Percentiles rank a stretch among this genome's conserved stretches.
phyloP scores from a whole-genome alignment of 2,329 filamentous ascomycete species.

The Drechslerella dactyloides region DNA sequence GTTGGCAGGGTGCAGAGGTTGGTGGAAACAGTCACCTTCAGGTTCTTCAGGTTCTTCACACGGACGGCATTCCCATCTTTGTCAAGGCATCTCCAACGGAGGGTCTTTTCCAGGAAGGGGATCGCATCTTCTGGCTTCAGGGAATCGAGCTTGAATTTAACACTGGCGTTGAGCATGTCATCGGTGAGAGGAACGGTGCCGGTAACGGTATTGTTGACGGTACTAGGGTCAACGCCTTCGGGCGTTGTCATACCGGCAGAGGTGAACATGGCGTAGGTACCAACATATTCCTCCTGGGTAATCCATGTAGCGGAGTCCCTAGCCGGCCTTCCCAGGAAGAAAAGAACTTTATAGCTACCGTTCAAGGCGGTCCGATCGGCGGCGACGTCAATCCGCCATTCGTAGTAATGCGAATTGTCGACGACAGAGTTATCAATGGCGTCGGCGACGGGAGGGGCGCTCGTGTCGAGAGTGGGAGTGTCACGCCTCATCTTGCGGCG shows the following conservation, averaged over 20 bases:
- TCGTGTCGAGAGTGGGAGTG: constrained; percentile 9
- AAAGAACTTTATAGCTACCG: constrained; percentile 57
- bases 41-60: constrained; percentile 14
- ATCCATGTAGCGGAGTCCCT: constrained; percentile 55
- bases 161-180: constrained; percentile 56
- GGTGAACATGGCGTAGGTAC: constrained; percentile 58
- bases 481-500: constrained; percentile 16
- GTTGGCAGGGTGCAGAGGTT: constrained; percentile 20
- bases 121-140: constrained; percentile 56
- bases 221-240: background rate
- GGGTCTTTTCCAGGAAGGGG: constrained; percentile 55
- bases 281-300: constrained; percentile 59
- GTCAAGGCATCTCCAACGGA: constrained; percentile 56
- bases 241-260: constrained; percentile 52
- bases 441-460: background rate
- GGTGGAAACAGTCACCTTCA: constrained; percentile 30
- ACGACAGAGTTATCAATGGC: constrained; percentile 30
- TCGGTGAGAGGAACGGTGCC: constrained; percentile 59
- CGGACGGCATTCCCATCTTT: constrained; percentile 1
- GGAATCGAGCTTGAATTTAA: constrained; percentile 54
- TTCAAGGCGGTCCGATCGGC: constrained; percentile 56
- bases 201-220: constrained; percentile 56
- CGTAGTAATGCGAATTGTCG: constrained; percentile 12
- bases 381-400: constrained; percentile 30
- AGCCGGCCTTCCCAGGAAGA: constrained; percentile 58